phyloP scores from a whole-genome alignment of 306 rosid species.

The Sechiopsis laciniata region DNA sequence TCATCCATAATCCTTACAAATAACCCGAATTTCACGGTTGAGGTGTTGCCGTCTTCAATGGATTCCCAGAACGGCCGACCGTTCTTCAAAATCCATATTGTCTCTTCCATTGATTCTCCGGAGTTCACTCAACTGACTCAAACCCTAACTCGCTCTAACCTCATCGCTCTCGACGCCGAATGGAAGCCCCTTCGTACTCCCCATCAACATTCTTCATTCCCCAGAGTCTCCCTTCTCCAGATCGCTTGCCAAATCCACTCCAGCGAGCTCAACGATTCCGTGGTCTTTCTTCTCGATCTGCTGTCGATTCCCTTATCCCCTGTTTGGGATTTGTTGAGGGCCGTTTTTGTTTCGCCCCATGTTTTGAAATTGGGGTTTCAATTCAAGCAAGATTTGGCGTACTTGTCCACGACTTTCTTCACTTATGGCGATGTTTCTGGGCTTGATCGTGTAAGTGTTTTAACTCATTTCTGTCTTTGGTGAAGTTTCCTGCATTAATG shows the following conservation, averaged over 20 bases:
- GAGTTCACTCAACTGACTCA: slow-evolving; percentile 51
- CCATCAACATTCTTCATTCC: slow-evolving; percentile 36
- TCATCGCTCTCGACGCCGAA: slow-evolving; percentile 80
- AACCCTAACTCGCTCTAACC: slow-evolving; percentile 44
- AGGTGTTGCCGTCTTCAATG: slow-evolving; percentile 27
- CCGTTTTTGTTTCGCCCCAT: slow-evolving; percentile 49
- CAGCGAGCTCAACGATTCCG: slow-evolving; percentile 32
- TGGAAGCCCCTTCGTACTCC: slow-evolving; percentile 70
- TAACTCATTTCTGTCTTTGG: background rate
- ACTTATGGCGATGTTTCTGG: slow-evolving; percentile 60
- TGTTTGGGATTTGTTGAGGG: slow-evolving; percentile 51
- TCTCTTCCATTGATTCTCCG: slow-evolving; percentile 51
- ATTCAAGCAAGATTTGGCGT: slow-evolving; percentile 79
- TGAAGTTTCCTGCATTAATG: background rate
- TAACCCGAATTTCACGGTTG: background rate
- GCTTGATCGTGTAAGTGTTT: slow-evolving; percentile 47
- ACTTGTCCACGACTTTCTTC: slow-evolving; percentile 65
- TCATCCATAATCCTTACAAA: too few species aligned
- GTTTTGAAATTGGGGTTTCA: slow-evolving; percentile 72
- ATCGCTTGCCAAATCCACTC: slow-evolving; percentile 55
- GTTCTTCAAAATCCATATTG: slow-evolving; percentile 38
- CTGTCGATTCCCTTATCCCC: slow-evolving; percentile 46
- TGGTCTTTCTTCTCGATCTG: slow-evolving; percentile 64
- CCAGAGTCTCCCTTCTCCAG: slow-evolving; percentile 71
- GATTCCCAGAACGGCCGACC: slow-evolving; percentile 29